Base-by-base conservation (phyloP, 805 yeast genomes). In the Saturnispora galanensis region DNA sequence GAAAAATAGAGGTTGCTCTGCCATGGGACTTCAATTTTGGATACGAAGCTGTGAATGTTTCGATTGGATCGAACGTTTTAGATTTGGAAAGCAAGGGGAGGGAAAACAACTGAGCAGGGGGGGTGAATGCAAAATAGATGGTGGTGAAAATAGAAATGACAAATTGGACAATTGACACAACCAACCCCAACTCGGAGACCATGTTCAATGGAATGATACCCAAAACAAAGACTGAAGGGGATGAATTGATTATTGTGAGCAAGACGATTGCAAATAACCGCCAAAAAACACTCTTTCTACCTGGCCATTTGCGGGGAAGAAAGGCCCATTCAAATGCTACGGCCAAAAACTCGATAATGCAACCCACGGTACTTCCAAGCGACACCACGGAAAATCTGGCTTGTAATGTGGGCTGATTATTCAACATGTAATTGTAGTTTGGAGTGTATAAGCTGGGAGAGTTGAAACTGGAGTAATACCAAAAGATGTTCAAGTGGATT, bases 401-500 rank as follows among this genome's bases (percentile, higher is more conserved):
- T 47, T 72, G 77, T 1, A 64, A 53, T 3, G 72, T 66, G 3
- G 77, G 78, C 31, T 60, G 67, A 42, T 70, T 71, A 51, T 73
- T 62, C 31, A 68, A 35, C 31, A 65, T 44, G 44, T 66, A 73
- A 31, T 50, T 44, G 48, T 71, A 73, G 36, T 69, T 52, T 18
- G 55, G 56, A 7, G 79, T 74, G 56, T 72, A 74, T 5, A 74
- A 52, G 5, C 73, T 60, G 1, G 77, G 75, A 0, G 78, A 66
- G 49, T 74, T 74, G 50, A 71, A 70, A 46, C 72, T 64, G 5
- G 76, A 69, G 48, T 63, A 72, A 50, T 68, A 74, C 79, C 79
- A 74, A 54, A 70, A 74, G 55, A 69, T 60, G 2, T 71, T 59
- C 5, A 70, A 50, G 51, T 74, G 79, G 41, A 74, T 71, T 10